Conservation (phyloP, 139 green algal species). For the Chlorella sp. region DNA sequence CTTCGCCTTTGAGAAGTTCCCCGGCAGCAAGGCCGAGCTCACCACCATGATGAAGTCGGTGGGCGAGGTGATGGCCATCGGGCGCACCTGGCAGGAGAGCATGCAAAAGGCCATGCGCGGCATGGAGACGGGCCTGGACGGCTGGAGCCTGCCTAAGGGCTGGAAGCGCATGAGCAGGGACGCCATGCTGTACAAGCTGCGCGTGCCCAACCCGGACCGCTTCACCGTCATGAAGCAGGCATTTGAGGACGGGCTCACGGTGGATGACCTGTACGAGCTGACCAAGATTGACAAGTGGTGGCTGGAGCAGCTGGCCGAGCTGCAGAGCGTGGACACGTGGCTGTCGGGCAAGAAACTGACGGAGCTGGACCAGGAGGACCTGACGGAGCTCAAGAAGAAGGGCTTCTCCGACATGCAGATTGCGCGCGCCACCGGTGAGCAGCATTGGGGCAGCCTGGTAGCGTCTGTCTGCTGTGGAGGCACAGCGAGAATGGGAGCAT, state of each 20-base stretch:
- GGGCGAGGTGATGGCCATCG: conserved; percentile 98
- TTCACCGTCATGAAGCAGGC: conserved; percentile 79
- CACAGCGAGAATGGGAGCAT: no score
- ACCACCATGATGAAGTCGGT: conserved; percentile 94
- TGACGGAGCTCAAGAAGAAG: conserved; percentile 71
- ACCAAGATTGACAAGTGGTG: conserved; percentile 98
- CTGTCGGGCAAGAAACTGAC: conserved; percentile 60
- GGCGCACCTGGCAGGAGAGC: conserved; percentile 90
- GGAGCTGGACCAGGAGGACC: conserved; percentile 69
- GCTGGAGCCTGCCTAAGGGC: conserved; percentile 74
- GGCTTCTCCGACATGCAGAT: conserved; percentile 95
- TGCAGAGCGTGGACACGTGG: conserved; percentile 59
- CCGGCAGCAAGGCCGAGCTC: conserved; percentile 78
- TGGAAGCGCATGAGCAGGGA: conserved; percentile 70
- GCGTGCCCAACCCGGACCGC: conserved; percentile 86
- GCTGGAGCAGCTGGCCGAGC: conserved; percentile 72
- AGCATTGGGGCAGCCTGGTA: neutral
- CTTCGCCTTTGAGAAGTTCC: conserved; percentile 99
- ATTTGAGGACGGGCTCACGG: conserved; percentile 80
- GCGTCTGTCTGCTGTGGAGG: neutral
- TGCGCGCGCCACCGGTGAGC: conserved; percentile 33
- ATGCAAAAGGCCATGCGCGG: conserved; percentile 96
- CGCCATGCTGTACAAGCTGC: conserved; percentile 80
- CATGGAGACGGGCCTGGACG: conserved; percentile 88
- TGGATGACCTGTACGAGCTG: conserved; percentile 75